A percentile compares a stretch with the other conserved stretches of the same genome.
phyloP scores from a whole-genome alignment of 1,284 basidiomycete species.

The Agroathelia rolfsii region DNA sequence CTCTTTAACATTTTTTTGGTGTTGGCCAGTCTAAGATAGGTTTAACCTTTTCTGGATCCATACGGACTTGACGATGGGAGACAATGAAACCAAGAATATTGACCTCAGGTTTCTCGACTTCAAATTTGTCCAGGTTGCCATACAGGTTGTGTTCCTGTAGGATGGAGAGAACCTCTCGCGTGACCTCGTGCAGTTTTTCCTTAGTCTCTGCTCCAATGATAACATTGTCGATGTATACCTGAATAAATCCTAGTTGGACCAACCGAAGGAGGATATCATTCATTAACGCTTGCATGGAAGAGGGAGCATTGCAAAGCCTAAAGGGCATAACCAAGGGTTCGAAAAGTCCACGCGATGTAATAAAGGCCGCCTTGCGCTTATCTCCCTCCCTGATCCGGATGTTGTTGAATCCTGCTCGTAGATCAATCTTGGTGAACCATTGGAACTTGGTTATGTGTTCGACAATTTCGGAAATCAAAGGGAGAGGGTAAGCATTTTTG shows the following conservation, averaged over 20 bases:
- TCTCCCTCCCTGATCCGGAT: conserved; percentile 11
- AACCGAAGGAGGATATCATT: conserved; percentile 11
- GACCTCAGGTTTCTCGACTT: conserved; percentile 20
- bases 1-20: conserved; percentile 17
- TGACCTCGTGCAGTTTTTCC: conserved; percentile 15
- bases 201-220: conserved; percentile 11
- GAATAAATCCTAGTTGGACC: conserved; percentile 4
- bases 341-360: too few relatives aligned
- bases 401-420: conserved; percentile 14
- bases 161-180: conserved; percentile 19
- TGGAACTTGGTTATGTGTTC: conserved; percentile 14
- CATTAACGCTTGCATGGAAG: conserved; percentile 16
- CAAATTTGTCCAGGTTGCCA: conserved; percentile 27
- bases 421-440: conserved; percentile 20
- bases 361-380: too few relatives aligned
- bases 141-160: conserved; percentile 19
- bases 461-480: conserved; percentile 20
- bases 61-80: conserved; percentile 14
- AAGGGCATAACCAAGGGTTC: conserved; percentile 31
- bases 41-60: conserved; percentile 22
- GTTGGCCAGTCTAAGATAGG: conserved; percentile 21
- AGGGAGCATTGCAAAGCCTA: conserved; percentile 21
- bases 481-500: conserved; percentile 22
- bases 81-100: conserved; percentile 33
- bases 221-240: conserved; percentile 17